A percentile compares a stretch with the other conserved stretches of the same genome.
Conservation (phyloP, 2,329 filamentous ascomycete genomes). For the Paracoccidioides lutzii region DNA sequence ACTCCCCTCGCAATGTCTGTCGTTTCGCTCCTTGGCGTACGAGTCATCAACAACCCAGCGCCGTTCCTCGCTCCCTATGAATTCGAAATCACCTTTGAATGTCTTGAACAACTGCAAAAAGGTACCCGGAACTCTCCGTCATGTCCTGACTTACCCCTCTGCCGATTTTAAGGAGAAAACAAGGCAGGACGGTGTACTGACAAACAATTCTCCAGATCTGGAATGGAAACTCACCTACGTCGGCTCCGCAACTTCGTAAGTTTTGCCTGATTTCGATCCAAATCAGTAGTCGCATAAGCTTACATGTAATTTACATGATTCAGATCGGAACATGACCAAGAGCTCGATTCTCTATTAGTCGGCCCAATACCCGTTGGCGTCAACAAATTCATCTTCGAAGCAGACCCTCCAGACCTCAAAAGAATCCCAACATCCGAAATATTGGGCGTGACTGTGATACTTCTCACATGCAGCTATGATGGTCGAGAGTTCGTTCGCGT, state of each 20-base stretch:
- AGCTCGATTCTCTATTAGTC: slow-evolving; percentile 91
- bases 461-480: slow-evolving; percentile 93
- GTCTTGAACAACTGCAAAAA: slow-evolving; percentile 85
- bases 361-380: slow-evolving; percentile 95
- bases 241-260: slow-evolving; percentile 91
- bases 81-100: slow-evolving; percentile 98
- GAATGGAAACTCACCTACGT: slow-evolving; percentile 99
- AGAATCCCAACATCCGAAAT: slow-evolving; percentile 92
- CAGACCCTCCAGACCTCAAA: slow-evolving; percentile 77
- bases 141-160: background rate
- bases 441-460: slow-evolving; percentile 89
- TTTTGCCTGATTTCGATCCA: slow-evolving; percentile 48
- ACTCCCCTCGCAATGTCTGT: slow-evolving; percentile 61
- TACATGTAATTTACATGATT: background rate
- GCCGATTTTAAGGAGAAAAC: background rate
- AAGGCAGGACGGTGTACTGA: background rate
- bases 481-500: slow-evolving; percentile 93
- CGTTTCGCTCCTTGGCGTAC: slow-evolving; percentile 87
- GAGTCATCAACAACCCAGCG: slow-evolving; percentile 94
- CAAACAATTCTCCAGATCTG: slow-evolving; percentile 50
- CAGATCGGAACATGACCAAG: slow-evolving; percentile 93
- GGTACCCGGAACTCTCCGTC: slow-evolving; percentile 38
- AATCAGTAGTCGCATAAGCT: background rate
- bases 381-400: slow-evolving; percentile 98
- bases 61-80: slow-evolving; percentile 85